These are phyloP conservation scores for Yamadazyma sp. DNA, from an alignment of 805 yeast genomes.

Conservation along the genomic window DNA sequence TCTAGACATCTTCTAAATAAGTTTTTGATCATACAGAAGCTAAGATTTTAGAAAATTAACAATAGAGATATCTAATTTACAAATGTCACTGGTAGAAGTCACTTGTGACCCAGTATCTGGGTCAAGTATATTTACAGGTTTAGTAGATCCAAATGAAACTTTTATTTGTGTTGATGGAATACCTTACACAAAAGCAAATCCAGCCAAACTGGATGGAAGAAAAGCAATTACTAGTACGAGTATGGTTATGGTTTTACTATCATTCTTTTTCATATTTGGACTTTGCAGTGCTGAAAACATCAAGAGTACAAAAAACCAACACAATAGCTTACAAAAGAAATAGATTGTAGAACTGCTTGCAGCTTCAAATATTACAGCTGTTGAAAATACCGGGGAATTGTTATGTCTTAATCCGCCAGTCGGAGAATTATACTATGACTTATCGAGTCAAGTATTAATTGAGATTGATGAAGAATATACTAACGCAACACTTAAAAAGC, in stretches of 20 bases:
- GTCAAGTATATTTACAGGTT: conserved; percentile 1
- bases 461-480: not conserved
- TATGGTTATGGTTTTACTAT: not conserved
- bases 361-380: not conserved
- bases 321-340: not conserved
- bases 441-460: not conserved
- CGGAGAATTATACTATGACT: not conserved
- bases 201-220: conserved; percentile 4
- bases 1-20: too few species aligned
- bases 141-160: too few species aligned
- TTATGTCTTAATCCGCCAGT: not conserved
- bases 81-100: conserved; percentile 2
- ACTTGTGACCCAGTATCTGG: not conserved
- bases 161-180: conserved; percentile 1
- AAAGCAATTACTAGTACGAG: not conserved
- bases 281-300: not conserved
- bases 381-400: not conserved
- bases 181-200: conserved; percentile 2
- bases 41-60: too few species aligned
- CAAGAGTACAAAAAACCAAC: not conserved
- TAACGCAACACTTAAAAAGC: not conserved
- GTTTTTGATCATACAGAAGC: too few species aligned
- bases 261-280: conserved; percentile 1
- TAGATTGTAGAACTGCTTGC: conserved; percentile 1
- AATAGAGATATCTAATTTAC: too few species aligned